A percentile compares a stretch with the other conserved stretches of the same genome.
These are phyloP conservation scores for Hypoxylon rickii DNA, from an alignment of 495 filamentous ascomycete species.

Conservation along the genomic window DNA sequence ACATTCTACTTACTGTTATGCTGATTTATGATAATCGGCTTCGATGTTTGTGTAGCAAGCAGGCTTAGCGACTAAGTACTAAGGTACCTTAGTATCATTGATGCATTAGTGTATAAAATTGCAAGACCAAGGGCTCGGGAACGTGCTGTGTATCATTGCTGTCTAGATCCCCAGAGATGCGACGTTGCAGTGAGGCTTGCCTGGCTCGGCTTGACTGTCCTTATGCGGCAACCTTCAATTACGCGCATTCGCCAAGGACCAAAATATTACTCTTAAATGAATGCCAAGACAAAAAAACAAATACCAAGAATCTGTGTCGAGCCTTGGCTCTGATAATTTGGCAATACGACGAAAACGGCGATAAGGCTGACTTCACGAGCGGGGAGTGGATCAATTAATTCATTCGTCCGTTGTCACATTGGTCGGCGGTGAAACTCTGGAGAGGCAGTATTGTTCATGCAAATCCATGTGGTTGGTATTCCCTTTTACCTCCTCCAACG, in stretches of 20 bases:
- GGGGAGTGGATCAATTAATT: neutral
- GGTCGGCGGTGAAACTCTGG: slow-evolving; percentile 31
- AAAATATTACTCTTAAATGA: neutral
- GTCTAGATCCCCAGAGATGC: slow-evolving; percentile 15
- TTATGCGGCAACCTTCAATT: slow-evolving; percentile 18
- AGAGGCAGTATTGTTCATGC: slow-evolving; percentile 31
- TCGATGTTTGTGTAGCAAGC: neutral
- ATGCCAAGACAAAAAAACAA: slow-evolving; percentile 10
- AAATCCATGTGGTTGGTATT: slow-evolving; percentile 45
- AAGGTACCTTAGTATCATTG: too few species aligned
- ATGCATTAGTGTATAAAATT: neutral
- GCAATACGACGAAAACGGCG: slow-evolving; percentile 1
- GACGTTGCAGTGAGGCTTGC: slow-evolving; percentile 19
- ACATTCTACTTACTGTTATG: too few species aligned
- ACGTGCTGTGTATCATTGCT: slow-evolving; percentile 26
- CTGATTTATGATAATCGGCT: too few species aligned
- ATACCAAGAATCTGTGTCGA: slow-evolving; percentile 10
- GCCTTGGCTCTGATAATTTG: slow-evolving; percentile 16
- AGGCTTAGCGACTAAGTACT: slow-evolving; percentile 9
- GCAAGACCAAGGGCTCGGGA: slow-evolving; percentile 23
- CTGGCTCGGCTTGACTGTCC: slow-evolving; percentile 24
- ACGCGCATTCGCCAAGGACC: neutral
- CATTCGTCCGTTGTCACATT: slow-evolving; percentile 37
- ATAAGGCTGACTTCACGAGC: neutral
- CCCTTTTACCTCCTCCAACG: slow-evolving; percentile 44